Evolutionary conservation across 179 eudicot species (phyloP), one percentile per base, ranked within the genome.

Genomic region (Silene noctiflora): DNA sequence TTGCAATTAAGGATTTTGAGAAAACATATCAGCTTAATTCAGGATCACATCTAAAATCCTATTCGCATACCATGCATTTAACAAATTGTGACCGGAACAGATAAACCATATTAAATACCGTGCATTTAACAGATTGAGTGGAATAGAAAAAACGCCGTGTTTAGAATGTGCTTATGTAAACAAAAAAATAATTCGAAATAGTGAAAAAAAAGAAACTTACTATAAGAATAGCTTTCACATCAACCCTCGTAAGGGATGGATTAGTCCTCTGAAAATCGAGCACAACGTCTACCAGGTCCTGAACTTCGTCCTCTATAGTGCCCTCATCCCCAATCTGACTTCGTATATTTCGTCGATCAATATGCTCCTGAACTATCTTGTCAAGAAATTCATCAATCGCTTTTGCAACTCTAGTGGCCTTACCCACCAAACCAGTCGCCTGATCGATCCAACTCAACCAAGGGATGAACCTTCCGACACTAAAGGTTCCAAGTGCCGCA

Each of bases 361-460:
- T 4, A 44, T 78, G 80, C 66, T 84, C 81, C 64, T 73, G 67
- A n/a, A 81, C 8, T 53, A 81, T 25, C 21, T 33, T 33, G 1
- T 76, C 84, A 12, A 81, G 67, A 31, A 81, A 68, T 0, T 3
- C 68, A 61, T 82, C 81, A 14, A 77, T n/a, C 65, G 48, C 69
- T 55, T 71, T 67, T 0, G 81, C 81, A 21, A 82, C 66, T 39
- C 35, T 58, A 8, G 25, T 58, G 53, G 78, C 75, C 27, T 24
- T 31, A 44, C 66, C 42, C 12, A 76, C 61, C n/a, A 80, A 33
- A 14, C 81, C 85, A 2, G 20, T 77, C 8, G 79, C 14, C 14
- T 61, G 31, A 75, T 80, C 80, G 27, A 82, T 66, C 83, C 83
- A 84, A 35, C 81, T 31, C 17, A 84, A 76, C 84, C 87, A 81